Base-by-base conservation (phyloP, 192 early-diverging fungal genomes). In the Rhizophagus clarus region DNA sequence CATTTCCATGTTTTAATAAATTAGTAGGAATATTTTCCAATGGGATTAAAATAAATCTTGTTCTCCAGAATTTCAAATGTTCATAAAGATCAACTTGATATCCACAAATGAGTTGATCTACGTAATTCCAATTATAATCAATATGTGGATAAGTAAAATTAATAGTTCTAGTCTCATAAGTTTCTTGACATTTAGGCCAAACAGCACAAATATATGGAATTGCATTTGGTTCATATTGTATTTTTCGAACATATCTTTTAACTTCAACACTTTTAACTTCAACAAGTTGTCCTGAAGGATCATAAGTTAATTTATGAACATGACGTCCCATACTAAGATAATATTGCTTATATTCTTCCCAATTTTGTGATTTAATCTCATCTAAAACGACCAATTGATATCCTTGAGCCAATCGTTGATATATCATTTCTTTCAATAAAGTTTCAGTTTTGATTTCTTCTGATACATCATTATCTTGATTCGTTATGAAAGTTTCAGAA, bases 241-340 rank as follows among this genome's bases (percentile, higher is more conserved):
- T 83, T 22, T 88, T 91, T 45, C 94, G 89, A 49, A 92, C 91
- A 81, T 97, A 98, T 9, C 95, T 91, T 79, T 95, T 94, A 42
- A 99, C 93, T 76, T 96, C 96, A 0, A 97, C 91, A 69, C 37
- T 40, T 40, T 95, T 94, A 42, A 99, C 93, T 76, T 96, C 96
- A 0, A 97, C 91, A 69, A 29, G 10, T 49, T 92, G 86, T 12
- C 89, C 88, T 1, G 90, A 84, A 71, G 91, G 89, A 70, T 93
- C 91, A 78, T 88, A 88, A n/a, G 89, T 92, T 5, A 99, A 87
- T 34, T 88, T 83, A 74, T 99, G 97, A 10, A 99, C 88, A 81
- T 97, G 94, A 78, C 97, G 94, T 0, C 97, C 97, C 84, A 97
- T 93, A 82, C 92, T 94, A 28, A 99, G 87, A 88, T 91, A 96